Evolutionary conservation across 2,329 filamentous ascomycete genomes (phyloP), one percentile per base, ranked within the genome.

Genomic region (Huntiella omanensis): DNA sequence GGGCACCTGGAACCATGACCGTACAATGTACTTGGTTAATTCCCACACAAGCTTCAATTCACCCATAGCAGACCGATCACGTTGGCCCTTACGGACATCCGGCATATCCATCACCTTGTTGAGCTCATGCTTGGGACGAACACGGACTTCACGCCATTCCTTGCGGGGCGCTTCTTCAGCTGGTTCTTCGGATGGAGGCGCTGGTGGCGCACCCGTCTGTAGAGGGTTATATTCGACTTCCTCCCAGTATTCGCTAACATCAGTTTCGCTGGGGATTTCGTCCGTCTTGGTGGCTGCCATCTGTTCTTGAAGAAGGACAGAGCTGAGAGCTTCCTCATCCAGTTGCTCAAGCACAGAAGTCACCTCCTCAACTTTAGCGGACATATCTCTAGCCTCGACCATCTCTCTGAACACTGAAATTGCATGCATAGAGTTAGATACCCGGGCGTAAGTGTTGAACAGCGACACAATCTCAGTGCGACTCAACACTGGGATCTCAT

Each of bases 381-480:
- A 13, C 33, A 38, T 11, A 4, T n/a, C 40, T 33, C 12, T 36
- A 8, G 36, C 40, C 45, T 65, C 64, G 8, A 71, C 63, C 66
- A 77, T 71, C 22, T 54, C 55, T 43, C 70, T 64, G 65, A 98
- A 96, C 46, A 77, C 69, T 47, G 76, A 73, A 38, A 94, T 71
- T 0, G 84, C 80, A 33, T 71, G 68, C 51, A 98, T 64, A 45
- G 84, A 91, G 59, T 82, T 79, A 52, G 83, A 85, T 52, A 96
- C 77, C 33, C 88, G 76, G 28, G 83, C 84, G 49, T 95, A 80
- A 0, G 91, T 96, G 62, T 98, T 98, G 64, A 96, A 80, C 15
- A 98, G 69, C 2, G 91, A 84, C 15, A 98, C 91, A 8, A 98
- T 69, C 63, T 98, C 91, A 0, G 88, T 96, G 52, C 91, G 73